Percentiles rank a stretch among this genome's conserved stretches.
phyloP scores from a whole-genome alignment of 371 early-diverging fungal species.

The Saksenaea vasiformis region DNA sequence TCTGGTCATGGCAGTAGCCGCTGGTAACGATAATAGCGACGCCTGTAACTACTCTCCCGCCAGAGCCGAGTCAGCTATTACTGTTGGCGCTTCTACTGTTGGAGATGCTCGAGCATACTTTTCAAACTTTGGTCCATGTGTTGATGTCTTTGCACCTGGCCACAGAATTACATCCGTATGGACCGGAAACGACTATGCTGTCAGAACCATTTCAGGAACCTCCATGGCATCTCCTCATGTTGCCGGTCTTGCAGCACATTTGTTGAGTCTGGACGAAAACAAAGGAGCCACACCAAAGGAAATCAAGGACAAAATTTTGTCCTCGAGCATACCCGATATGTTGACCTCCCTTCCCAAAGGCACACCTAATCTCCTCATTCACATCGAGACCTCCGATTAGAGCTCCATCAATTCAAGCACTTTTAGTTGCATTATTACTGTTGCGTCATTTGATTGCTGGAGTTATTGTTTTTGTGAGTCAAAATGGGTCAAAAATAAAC shows the following conservation, averaged over 20 bases:
- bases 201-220: constrained; percentile 94
- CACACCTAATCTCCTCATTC: constrained; percentile 84
- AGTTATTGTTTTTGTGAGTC: too few relatives aligned
- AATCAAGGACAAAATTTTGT: constrained; percentile 77
- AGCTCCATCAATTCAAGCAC: constrained; percentile 4
- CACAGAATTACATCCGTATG: constrained; percentile 86
- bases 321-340: constrained; percentile 63
- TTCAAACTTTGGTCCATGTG: constrained; percentile 89
- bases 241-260: constrained; percentile 90
- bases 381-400: constrained; percentile 53
- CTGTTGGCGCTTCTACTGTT: constrained; percentile 93
- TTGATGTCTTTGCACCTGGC: constrained; percentile 94
- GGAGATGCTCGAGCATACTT: constrained; percentile 85
- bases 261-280: constrained; percentile 65
- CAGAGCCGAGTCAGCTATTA: constrained; percentile 83
- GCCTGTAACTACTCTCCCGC: constrained; percentile 97
- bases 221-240: constrained; percentile 99
- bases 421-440: neutral
- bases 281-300: constrained; percentile 71
- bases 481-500: too few relatives aligned
- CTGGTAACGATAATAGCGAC: constrained; percentile 93
- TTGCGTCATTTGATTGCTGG: too few relatives aligned
- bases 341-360: constrained; percentile 64
- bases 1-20: constrained; percentile 93
- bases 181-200: constrained; percentile 74